Evolutionary conservation across 768 basidiomycete genomes (phyloP), one percentile per base, ranked within the genome.

Genomic region (Pleurotus sapidus): DNA sequence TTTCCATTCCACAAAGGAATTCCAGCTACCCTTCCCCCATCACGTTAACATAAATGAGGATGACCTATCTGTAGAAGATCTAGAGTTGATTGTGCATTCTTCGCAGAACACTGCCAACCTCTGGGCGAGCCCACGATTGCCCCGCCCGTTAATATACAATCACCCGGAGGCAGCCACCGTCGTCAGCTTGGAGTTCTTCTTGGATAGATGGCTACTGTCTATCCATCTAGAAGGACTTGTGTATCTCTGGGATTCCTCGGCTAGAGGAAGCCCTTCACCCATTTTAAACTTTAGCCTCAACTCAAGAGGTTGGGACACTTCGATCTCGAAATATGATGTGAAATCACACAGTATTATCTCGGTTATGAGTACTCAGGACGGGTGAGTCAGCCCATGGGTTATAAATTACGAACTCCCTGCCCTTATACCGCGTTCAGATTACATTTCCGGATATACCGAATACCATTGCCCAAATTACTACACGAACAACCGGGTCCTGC

Each of bases 321-420:
- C 62, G 51, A 57, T 59, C 9, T 63, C 64, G 20, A 51, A 58
- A 5, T 49, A 68, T n/a, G 65, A 72, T 50, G 34, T 55, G 45
- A 55, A 53, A n/a, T 50, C 58, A 23, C 50, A 65, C 6, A 66
- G 53, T 4, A 60, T 75, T 34, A 59, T 70, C 11, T 39, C 74
- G 3, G 68, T 64, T 23, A 47, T 71, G 23, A 65, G 65, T 25
- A 64, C 64, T 58, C 65, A 61, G 27, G 56, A 60, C 5, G 58
- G 65, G 69, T 70, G 55, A 49, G 65, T 61, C 37, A 55, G n/a
- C n/a, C 42, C n/a, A 45, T 11, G 30, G 30, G 30, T 9, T 34
- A 34, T 34, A 11, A 34, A 9, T 34, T 34, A 34, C 30, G 9
- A 34, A 34, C 30, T 34, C 30, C 30, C 30, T 34, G 11, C 30